Base-by-base conservation (phyloP, 2,329 filamentous ascomycete genomes). In the Hortaea sp. region DNA sequence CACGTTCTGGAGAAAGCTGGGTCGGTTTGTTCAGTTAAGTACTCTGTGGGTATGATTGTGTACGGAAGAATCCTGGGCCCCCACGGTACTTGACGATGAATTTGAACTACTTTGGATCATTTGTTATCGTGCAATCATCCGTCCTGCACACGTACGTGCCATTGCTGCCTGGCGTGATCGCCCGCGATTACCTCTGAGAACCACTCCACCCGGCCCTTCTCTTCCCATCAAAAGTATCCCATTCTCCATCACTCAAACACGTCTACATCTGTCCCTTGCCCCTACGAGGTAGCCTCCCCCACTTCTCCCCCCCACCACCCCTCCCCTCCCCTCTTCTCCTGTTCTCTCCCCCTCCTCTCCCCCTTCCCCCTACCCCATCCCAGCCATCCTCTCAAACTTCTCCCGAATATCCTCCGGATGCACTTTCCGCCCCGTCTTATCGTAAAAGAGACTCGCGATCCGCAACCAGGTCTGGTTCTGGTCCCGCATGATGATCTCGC, bases 341-440 rank as follows among this genome's bases (percentile, higher is more conserved):
- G 20, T 20, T 20, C 20, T 20, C 20, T 20, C 20, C 20, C 20
- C 20, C 20, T 35, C n/a, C 32, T n/a, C 32, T 35, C 32, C 4
- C 37, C 37, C 37, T 13, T 20, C 9, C 11, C 10, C 13, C 13
- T 27, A 39, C 10, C 37, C 37, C 37, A 39, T 10, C 37, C 10
- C 37, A n/a, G 37, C 37, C 48, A 64, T 52, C 35, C 48, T 48
- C 46, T 59, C 56, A 41, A 73, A 62, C 57, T 69, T 72, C 49
- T 66, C 62, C 53, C 64, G 60, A 31, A 73, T 63, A 20, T 69
- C 64, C 3, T 69, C 64, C 1, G 69, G 63, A 51, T 67, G 62
- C 28, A 76, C 53, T 3, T 62, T 59, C 37, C 70, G 62, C 2
- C 73, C 73, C 1, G 72, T 77, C 58, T 67, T 67, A 45, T 74